phyloP scores from a whole-genome alignment of 2,329 filamentous ascomycete species.

The Colletotrichum sp. region DNA sequence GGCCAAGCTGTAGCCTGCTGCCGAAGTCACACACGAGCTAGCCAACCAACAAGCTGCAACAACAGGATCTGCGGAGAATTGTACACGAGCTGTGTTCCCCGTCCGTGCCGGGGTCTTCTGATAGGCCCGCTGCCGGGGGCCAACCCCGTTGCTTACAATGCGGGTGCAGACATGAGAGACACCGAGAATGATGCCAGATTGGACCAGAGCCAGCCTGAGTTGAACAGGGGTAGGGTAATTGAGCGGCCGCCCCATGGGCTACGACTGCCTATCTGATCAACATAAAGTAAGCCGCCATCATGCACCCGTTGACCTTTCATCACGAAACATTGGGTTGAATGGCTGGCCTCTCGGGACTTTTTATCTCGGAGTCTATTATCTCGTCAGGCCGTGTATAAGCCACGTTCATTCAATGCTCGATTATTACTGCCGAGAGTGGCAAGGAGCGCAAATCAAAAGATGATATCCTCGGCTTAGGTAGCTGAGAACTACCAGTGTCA shows the following conservation, averaged over 20 bases:
- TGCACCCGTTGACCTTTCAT: background rate
- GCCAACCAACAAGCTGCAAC: background rate
- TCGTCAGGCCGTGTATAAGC: background rate
- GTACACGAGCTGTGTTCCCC: background rate
- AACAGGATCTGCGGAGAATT: background rate
- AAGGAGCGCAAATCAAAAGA: background rate
- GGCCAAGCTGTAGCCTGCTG: background rate
- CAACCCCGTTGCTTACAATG: background rate
- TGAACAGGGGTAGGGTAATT: background rate
- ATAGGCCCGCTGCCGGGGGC: background rate
- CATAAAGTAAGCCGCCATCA: background rate
- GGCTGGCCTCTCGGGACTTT: background rate
- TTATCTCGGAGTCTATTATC: background rate
- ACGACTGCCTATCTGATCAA: background rate
- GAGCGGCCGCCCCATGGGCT: background rate
- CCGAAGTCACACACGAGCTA: background rate
- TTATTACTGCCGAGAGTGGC: background rate
- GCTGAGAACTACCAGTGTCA: background rate
- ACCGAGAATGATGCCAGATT: background rate
- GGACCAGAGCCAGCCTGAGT: background rate
- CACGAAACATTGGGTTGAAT: background rate
- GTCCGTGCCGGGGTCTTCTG: background rate
- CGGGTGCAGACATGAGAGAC: background rate
- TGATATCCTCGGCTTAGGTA: fast-evolving
- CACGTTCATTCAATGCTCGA: fast-evolving